Evolutionary conservation across 2,329 filamentous ascomycete genomes (phyloP).

Genomic region (Laburnicola sp.): DNA sequence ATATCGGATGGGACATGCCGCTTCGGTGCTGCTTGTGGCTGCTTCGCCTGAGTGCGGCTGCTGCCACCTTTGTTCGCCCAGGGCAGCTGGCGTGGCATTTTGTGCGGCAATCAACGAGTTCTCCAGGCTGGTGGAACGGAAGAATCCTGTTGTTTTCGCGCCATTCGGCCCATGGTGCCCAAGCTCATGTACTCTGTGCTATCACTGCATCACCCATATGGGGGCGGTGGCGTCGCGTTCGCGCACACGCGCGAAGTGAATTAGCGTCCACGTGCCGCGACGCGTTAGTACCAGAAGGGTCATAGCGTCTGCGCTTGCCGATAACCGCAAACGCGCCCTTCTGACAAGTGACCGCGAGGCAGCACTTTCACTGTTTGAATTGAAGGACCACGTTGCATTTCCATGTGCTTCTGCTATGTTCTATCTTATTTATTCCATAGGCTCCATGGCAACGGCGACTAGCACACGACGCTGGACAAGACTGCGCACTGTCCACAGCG

Average conservation of each 20-base stretch:
- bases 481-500: constrained; percentile 25
- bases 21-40: constrained; percentile 18
- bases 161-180: background rate
- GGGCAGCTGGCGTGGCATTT: constrained; percentile 59
- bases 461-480: constrained; percentile 25
- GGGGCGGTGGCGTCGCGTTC: background rate
- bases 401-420: constrained; percentile 36
- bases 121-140: background rate
- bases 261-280: constrained; percentile 25
- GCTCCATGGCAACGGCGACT: constrained; percentile 30
- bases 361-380: constrained; percentile 19
- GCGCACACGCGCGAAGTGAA: constrained; percentile 18
- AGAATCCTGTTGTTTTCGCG: background rate
- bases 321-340: constrained; percentile 26
- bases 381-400: constrained; percentile 37
- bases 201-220: no score
- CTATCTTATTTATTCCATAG: constrained; percentile 23
- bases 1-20: constrained; percentile 16
- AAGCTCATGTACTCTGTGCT: no score
- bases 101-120: background rate
- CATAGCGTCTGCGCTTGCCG: constrained; percentile 26
- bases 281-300: constrained; percentile 17
- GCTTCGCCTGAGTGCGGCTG: constrained; percentile 23
- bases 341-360: constrained; percentile 15
- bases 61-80: constrained; percentile 50